Base-by-base conservation (phyloP, 2,329 filamentous ascomycete species). In the Calonectria montana region DNA sequence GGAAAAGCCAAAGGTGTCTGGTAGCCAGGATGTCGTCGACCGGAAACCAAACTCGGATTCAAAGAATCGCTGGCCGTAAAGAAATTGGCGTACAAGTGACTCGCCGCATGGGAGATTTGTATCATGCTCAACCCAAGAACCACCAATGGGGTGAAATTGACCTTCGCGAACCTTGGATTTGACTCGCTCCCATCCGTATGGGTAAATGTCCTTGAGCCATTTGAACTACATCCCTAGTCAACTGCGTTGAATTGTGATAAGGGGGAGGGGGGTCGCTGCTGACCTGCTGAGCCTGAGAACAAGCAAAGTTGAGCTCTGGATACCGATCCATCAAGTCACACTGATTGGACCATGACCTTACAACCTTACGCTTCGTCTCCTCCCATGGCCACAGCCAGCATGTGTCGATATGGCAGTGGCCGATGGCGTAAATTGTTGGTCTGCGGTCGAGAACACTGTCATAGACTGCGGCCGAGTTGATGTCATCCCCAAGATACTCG, bases 301-400 rank as follows among this genome's bases (percentile, higher is more conserved):
- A 95, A 67, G 94, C 92, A 86, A 99, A 99, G 55, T 94, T 92
- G 80, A 97, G 92, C 85, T 99, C 97, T 0, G 96, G 95, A 76
- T 98, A 99, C 37, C 94, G 91, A 73, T 99, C 97, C 89, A 99
- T 95, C 78, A 99, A 86, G 79, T 98, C 94, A 83, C 96, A 98
- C 83, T 99, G 97, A 81, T 94, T 98, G 1, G 94, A 96, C 97
- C 97, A 99, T 12, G 96, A 98, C 50, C 97, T 91, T 23, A 93
- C 96, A 29, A 98, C 93, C 86, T 99, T 99, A 79, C 97, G 94
- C 86, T 97, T 98, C 0, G 97, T 98, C 86, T 99, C 97, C 10
- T 94, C 97, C 90, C 95, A 99, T 0, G 97, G 97, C 97, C 97
- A 99, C 43, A 99, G 88, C 97, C 97, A 99, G 84, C 96, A 98